Percentiles rank a stretch among this genome's conserved stretches.
Evolutionary conservation across 1,284 basidiomycete species (phyloP).

Genomic region (Marasmius fiardii): DNA sequence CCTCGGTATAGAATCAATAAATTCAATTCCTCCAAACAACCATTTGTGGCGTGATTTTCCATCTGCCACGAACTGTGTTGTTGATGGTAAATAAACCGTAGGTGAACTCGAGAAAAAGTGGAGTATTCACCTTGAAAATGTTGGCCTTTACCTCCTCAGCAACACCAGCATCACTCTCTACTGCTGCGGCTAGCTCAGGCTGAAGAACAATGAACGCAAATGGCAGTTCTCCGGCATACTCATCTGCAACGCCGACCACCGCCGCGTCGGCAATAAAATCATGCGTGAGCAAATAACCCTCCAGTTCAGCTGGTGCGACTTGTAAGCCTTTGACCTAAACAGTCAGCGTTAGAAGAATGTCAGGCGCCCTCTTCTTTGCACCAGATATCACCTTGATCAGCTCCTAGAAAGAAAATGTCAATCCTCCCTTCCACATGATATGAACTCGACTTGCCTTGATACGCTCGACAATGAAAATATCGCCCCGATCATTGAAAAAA

Average conservation of each 20-base stretch:
- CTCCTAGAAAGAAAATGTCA: slow-evolving; percentile 7
- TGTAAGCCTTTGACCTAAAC: slow-evolving; percentile 14
- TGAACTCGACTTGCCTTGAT: slow-evolving; percentile 15
- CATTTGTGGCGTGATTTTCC: slow-evolving; percentile 57
- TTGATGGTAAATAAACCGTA: not conserved
- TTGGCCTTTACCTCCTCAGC: slow-evolving; percentile 11
- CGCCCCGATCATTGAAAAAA: slow-evolving; percentile 10
- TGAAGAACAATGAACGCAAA: slow-evolving; percentile 25
- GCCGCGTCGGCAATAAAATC: slow-evolving; percentile 20
- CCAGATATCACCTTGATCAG: slow-evolving; percentile 15
- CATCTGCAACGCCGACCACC: slow-evolving; percentile 19
- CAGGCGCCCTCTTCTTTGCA: too few species aligned
- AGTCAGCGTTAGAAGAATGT: not conserved
- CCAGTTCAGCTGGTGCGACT: slow-evolving; percentile 15
- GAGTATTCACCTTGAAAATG: slow-evolving; percentile 16
- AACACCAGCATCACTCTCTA: slow-evolving; percentile 1
- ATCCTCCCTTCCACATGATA: too few species aligned
- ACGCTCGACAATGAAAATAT: slow-evolving; percentile 14
- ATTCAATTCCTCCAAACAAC: slow-evolving; percentile 48
- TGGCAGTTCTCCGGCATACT: slow-evolving; percentile 20
- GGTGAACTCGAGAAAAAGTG: not conserved
- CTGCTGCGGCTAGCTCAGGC: slow-evolving; percentile 6
- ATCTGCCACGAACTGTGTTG: slow-evolving; percentile 46
- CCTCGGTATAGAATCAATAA: slow-evolving; percentile 50
- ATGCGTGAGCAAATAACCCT: slow-evolving; percentile 22